Evolutionary conservation across 306 rosid genomes (phyloP).

Genomic region (Dryas alaskensis): DNA sequence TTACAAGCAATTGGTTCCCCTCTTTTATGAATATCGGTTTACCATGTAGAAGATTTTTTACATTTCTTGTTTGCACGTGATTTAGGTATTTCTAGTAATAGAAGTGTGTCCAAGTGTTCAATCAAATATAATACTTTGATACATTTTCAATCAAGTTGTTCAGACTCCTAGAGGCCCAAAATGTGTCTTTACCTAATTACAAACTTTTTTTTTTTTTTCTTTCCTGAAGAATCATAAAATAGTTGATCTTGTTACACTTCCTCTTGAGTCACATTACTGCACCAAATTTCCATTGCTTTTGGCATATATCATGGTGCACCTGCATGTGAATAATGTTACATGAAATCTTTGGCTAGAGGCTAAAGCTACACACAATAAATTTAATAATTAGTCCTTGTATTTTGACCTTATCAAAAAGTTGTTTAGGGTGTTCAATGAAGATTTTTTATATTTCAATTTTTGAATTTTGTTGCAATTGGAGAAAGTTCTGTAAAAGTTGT

Average conservation of each 20-base stretch:
- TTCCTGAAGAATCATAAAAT: slow-evolving; percentile 1
- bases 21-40: background rate
- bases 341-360: background rate
- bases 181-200: background rate
- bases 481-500: background rate
- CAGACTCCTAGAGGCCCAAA: background rate
- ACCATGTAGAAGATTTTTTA: background rate
- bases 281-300: slow-evolving; percentile 7
- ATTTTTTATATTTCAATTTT: background rate
- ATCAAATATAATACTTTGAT: background rate
- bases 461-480: background rate
- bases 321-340: background rate
- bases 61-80: background rate
- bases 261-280: background rate
- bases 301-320: background rate
- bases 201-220: background rate
- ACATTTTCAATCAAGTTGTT: background rate
- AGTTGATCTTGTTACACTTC: background rate
- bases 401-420: background rate
- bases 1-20: background rate
- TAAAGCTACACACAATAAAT: background rate
- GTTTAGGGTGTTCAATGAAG: background rate
- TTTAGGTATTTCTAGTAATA: background rate
- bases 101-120: background rate
- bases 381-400: background rate